phyloP scores from a whole-genome alignment of 2,329 filamentous ascomycete genomes.

The Fusarium marasasianum region DNA sequence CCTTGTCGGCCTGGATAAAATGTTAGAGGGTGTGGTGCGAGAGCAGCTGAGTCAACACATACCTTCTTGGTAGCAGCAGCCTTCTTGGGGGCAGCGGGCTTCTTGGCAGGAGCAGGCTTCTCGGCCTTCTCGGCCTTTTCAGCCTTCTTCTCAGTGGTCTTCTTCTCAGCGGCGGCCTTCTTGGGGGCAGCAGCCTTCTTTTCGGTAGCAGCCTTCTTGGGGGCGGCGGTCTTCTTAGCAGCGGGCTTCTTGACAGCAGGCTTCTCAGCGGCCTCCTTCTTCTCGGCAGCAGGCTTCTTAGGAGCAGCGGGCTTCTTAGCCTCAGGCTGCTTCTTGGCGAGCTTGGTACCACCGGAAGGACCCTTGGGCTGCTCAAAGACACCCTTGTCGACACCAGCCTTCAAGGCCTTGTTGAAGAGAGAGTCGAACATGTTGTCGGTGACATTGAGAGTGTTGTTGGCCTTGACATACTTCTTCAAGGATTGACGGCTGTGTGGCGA shows the following conservation, averaged over 20 bases:
- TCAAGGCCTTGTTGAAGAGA: conserved; percentile 87
- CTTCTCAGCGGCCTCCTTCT: conserved; percentile 46
- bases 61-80: conserved; percentile 40
- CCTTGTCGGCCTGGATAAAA: conserved; percentile 34
- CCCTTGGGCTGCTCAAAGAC: conserved; percentile 92
- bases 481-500: conserved; percentile 60
- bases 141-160: conserved; percentile 25
- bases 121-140: conserved; percentile 62
- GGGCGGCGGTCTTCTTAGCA: conserved; percentile 46
- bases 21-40: background rate
- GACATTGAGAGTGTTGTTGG: conserved; percentile 61
- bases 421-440: conserved; percentile 69
- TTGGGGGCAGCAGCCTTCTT: conserved; percentile 52
- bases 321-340: conserved; percentile 77
- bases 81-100: conserved; percentile 47
- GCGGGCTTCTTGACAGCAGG: conserved; percentile 47
- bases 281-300: conserved; percentile 49
- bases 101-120: conserved; percentile 48
- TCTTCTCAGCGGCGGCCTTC: conserved; percentile 35
- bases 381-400: conserved; percentile 84
- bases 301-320: conserved; percentile 49
- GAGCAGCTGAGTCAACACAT: background rate
- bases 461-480: conserved; percentile 69
- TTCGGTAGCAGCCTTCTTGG: conserved; percentile 51
- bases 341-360: conserved; percentile 90